Conservation (phyloP, 129 eudicot species). For the Smallanthus sonchifolius region DNA sequence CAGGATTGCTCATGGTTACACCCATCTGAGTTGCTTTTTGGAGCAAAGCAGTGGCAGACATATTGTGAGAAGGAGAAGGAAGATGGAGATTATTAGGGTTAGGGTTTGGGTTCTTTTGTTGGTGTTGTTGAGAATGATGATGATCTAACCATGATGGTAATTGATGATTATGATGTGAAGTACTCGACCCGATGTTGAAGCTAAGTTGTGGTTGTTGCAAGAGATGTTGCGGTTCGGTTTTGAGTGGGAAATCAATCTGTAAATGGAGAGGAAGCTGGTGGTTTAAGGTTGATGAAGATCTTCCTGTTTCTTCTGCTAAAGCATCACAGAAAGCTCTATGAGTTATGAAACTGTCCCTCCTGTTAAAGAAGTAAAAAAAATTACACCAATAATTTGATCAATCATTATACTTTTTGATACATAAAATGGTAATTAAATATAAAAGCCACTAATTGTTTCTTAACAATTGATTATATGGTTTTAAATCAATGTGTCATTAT, state of each 20-base stretch:
- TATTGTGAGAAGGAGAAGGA: slow-evolving; percentile 37
- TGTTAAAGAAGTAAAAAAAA: slow-evolving; percentile 30
- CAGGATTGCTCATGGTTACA: slow-evolving; percentile 42
- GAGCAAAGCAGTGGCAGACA: slow-evolving; percentile 76
- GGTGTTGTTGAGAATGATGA: slow-evolving; percentile 12
- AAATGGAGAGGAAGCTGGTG: slow-evolving; percentile 28
- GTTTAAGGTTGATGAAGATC: slow-evolving; percentile 26
- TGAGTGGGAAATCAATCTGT: slow-evolving; percentile 34
- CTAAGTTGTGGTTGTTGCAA: slow-evolving; percentile 11
- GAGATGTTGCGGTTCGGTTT: slow-evolving; percentile 37
- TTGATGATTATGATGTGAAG: slow-evolving; percentile 31
- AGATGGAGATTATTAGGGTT: slow-evolving; percentile 11
- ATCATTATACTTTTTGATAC: background rate
- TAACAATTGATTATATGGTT: no score
- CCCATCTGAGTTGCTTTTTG: slow-evolving; percentile 82
- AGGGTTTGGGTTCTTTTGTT: slow-evolving; percentile 11
- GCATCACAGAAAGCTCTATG: slow-evolving; percentile 86
- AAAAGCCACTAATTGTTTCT: background rate
- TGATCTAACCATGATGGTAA: slow-evolving; percentile 34
- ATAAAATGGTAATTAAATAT: background rate
- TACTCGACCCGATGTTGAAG: slow-evolving; percentile 28
- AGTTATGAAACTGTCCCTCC: slow-evolving; percentile 82
- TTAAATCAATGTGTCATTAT: background rate
- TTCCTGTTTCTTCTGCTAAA: slow-evolving; percentile 61
- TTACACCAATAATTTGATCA: background rate